Conservation (phyloP, 2,329 filamentous ascomycete species). For the Cladophialophora bantiana region DNA sequence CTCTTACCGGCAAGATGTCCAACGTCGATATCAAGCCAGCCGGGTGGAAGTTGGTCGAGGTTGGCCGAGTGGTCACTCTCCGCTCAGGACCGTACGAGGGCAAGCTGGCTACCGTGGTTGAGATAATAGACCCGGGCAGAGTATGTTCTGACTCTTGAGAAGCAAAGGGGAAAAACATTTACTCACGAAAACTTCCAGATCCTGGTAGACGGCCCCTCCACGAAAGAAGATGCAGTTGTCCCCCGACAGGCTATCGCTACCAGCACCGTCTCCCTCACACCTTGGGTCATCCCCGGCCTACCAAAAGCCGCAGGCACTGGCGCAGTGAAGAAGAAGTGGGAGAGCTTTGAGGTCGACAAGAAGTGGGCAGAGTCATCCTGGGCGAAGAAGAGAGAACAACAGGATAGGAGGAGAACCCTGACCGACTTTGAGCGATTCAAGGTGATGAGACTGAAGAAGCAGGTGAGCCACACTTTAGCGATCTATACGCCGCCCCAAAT, state of each 20-base stretch:
- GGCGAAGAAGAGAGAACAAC: conserved; percentile 91
- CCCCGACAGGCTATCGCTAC: conserved; percentile 87
- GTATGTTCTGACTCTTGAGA: conserved; percentile 68
- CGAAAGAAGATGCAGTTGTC: conserved; percentile 78
- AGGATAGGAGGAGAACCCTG: conserved; percentile 84
- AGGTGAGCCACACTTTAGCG: conserved; percentile 65
- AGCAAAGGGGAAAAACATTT: conserved; percentile 10
- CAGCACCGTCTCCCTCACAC: conserved; percentile 84
- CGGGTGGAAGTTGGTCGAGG: conserved; percentile 95
- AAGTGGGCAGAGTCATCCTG: conserved; percentile 92
- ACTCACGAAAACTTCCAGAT: conserved; percentile 63
- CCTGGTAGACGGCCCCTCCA: conserved; percentile 92
- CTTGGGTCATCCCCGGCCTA: conserved; percentile 84
- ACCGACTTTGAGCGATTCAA: conserved; percentile 99
- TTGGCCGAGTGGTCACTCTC: conserved; percentile 95
- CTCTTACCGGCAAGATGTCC: conserved; percentile 63
- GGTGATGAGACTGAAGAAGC: conserved; percentile 99
- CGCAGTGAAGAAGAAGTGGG: conserved; percentile 86
- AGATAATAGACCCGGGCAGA: conserved; percentile 99
- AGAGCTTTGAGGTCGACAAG: conserved; percentile 85
- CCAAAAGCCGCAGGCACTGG: conserved; percentile 84
- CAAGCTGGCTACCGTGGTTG: conserved; percentile 91
- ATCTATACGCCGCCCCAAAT: neutral
- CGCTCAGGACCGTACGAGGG: conserved; percentile 80
- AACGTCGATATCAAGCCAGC: conserved; percentile 82